These are phyloP conservation scores for Hyphopichia burtonii DNA, from an alignment of 1,139 yeast species.

Conservation along the genomic window DNA sequence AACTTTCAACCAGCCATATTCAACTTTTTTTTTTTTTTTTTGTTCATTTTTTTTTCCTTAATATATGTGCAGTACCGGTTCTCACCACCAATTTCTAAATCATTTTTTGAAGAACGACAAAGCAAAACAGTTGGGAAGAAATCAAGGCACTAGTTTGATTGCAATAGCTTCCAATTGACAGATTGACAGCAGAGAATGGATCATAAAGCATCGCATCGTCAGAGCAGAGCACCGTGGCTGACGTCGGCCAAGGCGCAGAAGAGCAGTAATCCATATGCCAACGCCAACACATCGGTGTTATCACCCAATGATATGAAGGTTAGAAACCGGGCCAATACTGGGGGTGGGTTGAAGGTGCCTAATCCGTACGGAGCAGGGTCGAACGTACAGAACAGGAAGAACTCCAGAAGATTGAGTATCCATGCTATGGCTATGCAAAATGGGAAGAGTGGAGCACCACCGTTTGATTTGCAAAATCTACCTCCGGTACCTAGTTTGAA, in stretches of 20 bases:
- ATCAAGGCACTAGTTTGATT: no score
- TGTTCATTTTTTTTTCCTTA: constrained; percentile 1
- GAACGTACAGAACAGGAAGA: constrained; percentile 17
- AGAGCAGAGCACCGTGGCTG: constrained; percentile 50
- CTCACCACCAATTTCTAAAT: background rate
- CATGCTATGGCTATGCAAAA: constrained; percentile 43
- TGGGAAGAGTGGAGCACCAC: constrained; percentile 23
- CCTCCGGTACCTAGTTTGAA: constrained; percentile 42
- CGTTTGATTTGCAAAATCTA: constrained; percentile 25
- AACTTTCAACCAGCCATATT: background rate
- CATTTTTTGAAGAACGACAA: background rate
- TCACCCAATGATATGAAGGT: constrained; percentile 6
- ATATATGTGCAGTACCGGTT: no score
- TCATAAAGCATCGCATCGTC: constrained; percentile 31
- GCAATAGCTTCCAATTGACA: no score
- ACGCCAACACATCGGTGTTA: constrained; percentile 20
- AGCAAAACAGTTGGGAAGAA: no score
- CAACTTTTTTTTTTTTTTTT: background rate
- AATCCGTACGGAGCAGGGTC: constrained; percentile 10
- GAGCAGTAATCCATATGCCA: constrained; percentile 36
- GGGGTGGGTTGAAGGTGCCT: background rate
- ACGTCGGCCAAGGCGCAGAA: constrained; percentile 14
- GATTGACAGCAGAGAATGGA: background rate
- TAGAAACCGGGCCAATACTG: background rate
- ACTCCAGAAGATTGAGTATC: constrained; percentile 42